These are phyloP conservation scores for Coemansia sp. DNA, from an alignment of 192 early-diverging fungal species.

Conservation along the genomic window DNA sequence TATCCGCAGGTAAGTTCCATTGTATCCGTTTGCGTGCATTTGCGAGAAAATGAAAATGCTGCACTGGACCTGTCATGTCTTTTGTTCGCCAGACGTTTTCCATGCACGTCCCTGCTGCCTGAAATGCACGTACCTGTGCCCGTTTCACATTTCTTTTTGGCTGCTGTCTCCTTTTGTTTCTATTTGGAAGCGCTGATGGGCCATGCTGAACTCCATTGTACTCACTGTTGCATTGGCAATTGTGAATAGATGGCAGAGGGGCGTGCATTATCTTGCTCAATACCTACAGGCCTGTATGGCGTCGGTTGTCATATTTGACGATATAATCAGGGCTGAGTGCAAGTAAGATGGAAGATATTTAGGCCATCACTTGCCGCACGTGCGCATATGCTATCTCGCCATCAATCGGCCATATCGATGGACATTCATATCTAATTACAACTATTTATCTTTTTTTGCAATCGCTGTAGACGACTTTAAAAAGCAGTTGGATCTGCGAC, in stretches of 20 bases:
- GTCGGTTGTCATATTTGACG: conserved; percentile 1
- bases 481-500: conserved; percentile 25
- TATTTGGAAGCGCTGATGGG: neutral
- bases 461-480: conserved; percentile 37
- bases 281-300: conserved; percentile 2
- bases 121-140: neutral
- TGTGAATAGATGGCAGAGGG: conserved; percentile 6
- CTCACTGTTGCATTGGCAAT: neutral
- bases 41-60: conserved; percentile 9
- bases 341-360: neutral
- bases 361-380: conserved; percentile 1
- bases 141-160: neutral
- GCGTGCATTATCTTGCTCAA: conserved; percentile 1
- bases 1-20: conserved; percentile 44
- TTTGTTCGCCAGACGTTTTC: neutral
- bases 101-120: conserved; percentile 1
- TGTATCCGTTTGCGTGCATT: neutral
- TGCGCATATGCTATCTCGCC: neutral
- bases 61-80: neutral
- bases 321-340: neutral
- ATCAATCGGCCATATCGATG: neutral
- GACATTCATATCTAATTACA: neutral
- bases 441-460: neutral
- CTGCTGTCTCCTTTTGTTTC: neutral
- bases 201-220: neutral